Conservation (phyloP, 2,329 filamentous ascomycete species). For the Oidium heveae region DNA sequence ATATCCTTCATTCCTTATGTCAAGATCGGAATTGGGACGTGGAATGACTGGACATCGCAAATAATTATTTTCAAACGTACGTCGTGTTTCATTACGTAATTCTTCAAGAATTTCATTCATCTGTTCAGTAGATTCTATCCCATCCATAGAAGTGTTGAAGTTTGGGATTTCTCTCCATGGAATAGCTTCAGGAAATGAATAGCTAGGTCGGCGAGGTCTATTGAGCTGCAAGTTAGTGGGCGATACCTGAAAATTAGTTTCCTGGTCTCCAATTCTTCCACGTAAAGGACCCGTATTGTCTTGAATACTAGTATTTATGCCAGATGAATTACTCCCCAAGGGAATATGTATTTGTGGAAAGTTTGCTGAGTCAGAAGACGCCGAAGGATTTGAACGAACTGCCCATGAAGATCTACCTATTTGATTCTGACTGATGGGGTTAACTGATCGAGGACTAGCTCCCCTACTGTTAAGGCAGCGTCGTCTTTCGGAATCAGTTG, state of each 20-base stretch:
- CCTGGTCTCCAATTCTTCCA: background rate
- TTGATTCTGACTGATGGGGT: conserved; percentile 6
- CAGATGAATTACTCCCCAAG: background rate
- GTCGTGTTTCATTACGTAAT: background rate
- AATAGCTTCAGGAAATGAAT: background rate
- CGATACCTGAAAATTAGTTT: background rate
- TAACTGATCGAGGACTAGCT: conserved; percentile 5
- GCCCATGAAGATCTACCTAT: conserved; percentile 8
- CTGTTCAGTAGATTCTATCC: too few species aligned
- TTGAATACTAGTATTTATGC: background rate
- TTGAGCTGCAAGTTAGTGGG: background rate
- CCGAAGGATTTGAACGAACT: background rate
- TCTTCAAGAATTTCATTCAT: background rate
- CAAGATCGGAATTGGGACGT: too few species aligned
- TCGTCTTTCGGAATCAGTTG: conserved; percentile 8
- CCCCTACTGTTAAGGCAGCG: conserved; percentile 7
- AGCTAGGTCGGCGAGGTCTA: background rate
- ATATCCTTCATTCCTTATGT: too few species aligned
- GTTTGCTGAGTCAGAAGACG: background rate
- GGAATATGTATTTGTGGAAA: background rate
- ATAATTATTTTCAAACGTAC: background rate
- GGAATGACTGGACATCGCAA: too few species aligned
- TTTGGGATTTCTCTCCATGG: background rate
- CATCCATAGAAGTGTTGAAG: background rate
- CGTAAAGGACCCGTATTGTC: background rate